phyloP scores from a whole-genome alignment of 23 red algal genomes.

The Gracilaria domingensis region DNA sequence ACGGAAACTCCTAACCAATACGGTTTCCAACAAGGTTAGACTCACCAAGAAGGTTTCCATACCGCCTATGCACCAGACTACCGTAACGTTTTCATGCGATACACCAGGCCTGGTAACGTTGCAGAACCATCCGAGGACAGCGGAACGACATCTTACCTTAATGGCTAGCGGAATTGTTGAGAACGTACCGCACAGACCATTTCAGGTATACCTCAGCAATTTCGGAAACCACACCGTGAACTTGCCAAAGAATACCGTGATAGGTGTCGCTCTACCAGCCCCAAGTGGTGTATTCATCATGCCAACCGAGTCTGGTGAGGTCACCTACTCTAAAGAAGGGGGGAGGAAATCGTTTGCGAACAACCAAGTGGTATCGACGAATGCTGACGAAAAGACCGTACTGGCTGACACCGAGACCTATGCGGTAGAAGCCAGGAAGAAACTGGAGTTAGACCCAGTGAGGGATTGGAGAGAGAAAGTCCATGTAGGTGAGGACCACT shows the following conservation, averaged over 20 bases:
- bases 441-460: not conserved
- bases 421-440: not conserved
- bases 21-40: too few relatives aligned
- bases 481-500: too few relatives aligned
- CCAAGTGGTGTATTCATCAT: not conserved
- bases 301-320: too few relatives aligned
- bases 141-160: not conserved
- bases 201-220: not conserved
- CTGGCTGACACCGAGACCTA: too few relatives aligned
- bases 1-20: too few relatives aligned
- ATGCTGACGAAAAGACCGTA: too few relatives aligned
- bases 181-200: not conserved
- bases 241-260: slow-evolving; percentile 3
- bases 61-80: slow-evolving; percentile 13
- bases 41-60: not conserved
- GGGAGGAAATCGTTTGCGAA: too few relatives aligned
- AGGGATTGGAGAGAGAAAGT: too few relatives aligned
- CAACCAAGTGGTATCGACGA: too few relatives aligned
- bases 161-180: slow-evolving; percentile 16
- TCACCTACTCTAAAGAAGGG: too few relatives aligned
- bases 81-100: not conserved
- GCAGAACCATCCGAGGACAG: slow-evolving; percentile 13
- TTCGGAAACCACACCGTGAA: not conserved
- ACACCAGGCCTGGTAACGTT: slow-evolving; percentile 4
- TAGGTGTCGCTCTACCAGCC: not conserved